Percentiles rank a stretch among this genome's conserved stretches.
Evolutionary conservation across 2,329 filamentous ascomycete species (phyloP).

Genomic region (Verticillium longisporum): DNA sequence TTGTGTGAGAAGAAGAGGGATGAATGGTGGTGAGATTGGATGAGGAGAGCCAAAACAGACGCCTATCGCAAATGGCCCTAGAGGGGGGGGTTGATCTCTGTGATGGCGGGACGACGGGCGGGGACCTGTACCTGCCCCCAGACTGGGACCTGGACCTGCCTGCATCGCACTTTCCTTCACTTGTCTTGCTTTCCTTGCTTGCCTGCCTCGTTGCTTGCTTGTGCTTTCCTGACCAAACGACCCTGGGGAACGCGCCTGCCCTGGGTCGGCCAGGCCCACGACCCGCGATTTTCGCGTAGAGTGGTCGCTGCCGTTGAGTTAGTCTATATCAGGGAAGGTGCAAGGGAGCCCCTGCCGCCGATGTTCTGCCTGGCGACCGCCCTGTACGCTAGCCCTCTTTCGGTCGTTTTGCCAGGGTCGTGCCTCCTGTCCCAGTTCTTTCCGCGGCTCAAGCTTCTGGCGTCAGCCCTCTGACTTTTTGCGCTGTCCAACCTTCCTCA

Average conservation of each 20-base stretch:
- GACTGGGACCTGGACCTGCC: neutral
- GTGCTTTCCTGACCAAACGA: neutral
- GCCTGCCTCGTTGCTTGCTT: neutral
- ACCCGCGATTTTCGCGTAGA: slow-evolving; percentile 14
- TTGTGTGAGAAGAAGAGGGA: neutral
- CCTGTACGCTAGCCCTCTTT: neutral
- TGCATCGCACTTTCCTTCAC: neutral
- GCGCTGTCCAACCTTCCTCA: neutral
- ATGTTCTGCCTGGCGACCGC: neutral
- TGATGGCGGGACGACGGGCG: slow-evolving; percentile 10
- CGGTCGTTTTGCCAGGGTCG: neutral
- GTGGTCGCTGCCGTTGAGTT: slow-evolving; percentile 4
- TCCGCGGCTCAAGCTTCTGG: neutral
- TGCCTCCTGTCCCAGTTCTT: neutral
- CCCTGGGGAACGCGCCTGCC: slow-evolving; percentile 10
- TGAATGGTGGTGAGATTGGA: neutral
- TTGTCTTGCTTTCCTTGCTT: neutral
- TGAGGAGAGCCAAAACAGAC: slow-evolving; percentile 1
- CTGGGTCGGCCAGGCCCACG: neutral
- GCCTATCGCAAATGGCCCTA: slow-evolving; percentile 4
- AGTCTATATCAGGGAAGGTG: neutral
- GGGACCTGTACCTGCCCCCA: neutral
- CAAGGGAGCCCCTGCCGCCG: neutral
- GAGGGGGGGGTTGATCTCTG: slow-evolving; percentile 2
- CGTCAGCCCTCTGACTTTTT: neutral